Base-by-base conservation (phyloP, 1,284 basidiomycete species). In the Apiotrichum domesticum region DNA sequence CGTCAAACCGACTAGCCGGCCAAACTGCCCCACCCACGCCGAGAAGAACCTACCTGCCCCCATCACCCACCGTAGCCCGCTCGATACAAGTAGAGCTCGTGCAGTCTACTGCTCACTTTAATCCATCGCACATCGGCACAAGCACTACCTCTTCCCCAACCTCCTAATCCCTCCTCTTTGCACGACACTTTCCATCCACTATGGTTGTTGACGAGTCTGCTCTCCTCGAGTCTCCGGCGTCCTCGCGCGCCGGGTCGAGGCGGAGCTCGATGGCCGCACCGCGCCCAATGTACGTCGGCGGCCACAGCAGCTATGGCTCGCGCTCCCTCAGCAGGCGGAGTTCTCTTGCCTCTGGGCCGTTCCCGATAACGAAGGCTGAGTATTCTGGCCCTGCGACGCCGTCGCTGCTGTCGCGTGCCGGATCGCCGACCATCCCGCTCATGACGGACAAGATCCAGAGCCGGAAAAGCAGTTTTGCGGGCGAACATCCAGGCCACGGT, bases 371-470 rank as follows among this genome's bases (percentile, higher is more conserved):
- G 4, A 55, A 56, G 42, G 63, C 59, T 7, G 72, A 75, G 40
- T 75, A 68, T 60, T 66, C 67, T 13, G 67, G 69, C 5, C 67
- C 69, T 8, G 55, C 57, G 0, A 74, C 75, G 11, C 75, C 75
- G 8, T 70, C 67, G 32, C 59, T 77, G 37, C 69, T 77, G 40
- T 71, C 68, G 41, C 67, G 75, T 62, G 75, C 75, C 1, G 75
- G 75, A 44, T 72, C 70, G 10, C 75, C 75, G 4, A 75, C 72
- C 2, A 62, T 71, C 33, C 75, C 75, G 8, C 56, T 77, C 21
- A 66, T 66, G 42, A 71, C 69, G 43, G 66, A 71, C 35, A 63
- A 66, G 49, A 70, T 69, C 15, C 47, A 40, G 39, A 66, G 58
- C 57, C 56, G 58, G 4, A 59, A 62, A 45, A 56, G 55, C 42